These are phyloP conservation scores for Blastocystis sp. DNA, from an alignment of 352 stramenopile genomes.

Conservation along the genomic window DNA sequence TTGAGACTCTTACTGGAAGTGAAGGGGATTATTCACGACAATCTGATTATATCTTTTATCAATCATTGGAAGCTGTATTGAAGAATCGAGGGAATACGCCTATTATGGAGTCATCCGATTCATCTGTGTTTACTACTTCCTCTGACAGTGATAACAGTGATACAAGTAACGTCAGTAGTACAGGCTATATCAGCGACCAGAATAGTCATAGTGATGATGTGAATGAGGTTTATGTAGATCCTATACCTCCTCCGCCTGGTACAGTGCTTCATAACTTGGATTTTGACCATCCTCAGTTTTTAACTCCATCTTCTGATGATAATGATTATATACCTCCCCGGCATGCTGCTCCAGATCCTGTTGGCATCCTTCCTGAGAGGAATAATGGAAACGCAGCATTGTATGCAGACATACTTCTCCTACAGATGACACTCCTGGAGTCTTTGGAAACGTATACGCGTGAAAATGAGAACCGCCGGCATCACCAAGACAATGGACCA, in stretches of 20 bases:
- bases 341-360: not conserved
- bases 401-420: not conserved
- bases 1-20: not conserved
- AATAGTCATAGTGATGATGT: slow-evolving; percentile 12
- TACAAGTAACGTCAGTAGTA: not conserved
- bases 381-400: too few relatives aligned
- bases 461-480: not conserved
- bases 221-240: not conserved
- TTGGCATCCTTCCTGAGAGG: not conserved
- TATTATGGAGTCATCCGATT: not conserved
- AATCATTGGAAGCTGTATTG: not conserved
- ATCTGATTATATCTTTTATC: not conserved
- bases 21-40: not conserved
- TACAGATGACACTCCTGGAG: not conserved
- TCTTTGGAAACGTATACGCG: not conserved
- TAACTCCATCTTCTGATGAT: not conserved
- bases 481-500: not conserved
- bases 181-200: not conserved
- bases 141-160: not conserved
- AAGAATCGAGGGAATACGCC: not conserved
- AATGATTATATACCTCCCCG: not conserved
- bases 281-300: not conserved
- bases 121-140: not conserved
- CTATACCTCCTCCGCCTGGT: not conserved
- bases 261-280: not conserved